Percentiles rank a stretch among this genome's conserved stretches.
These are phyloP conservation scores for Pyrenopolyporus hunteri DNA, from an alignment of 495 filamentous ascomycete genomes.

Conservation along the genomic window DNA sequence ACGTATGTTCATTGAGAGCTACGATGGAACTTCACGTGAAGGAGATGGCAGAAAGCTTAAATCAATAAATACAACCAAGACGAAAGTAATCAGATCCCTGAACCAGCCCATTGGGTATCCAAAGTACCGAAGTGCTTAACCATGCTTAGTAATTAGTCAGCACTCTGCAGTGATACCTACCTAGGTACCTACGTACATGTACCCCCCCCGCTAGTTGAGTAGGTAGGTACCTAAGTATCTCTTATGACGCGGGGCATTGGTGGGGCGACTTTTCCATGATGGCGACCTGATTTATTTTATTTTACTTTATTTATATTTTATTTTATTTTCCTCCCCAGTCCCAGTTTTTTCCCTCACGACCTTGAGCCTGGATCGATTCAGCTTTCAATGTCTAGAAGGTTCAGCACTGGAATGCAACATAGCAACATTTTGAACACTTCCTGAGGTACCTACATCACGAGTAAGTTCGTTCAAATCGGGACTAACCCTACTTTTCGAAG, in stretches of 20 bases:
- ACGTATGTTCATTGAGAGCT: no score
- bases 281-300: conserved; percentile 16
- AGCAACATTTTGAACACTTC: no score
- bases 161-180: neutral
- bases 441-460: conserved; percentile 21
- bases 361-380: neutral
- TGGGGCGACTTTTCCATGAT: conserved; percentile 29
- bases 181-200: neutral
- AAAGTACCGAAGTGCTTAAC: neutral
- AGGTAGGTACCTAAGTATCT: no score
- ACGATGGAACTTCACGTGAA: no score
- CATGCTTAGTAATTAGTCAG: neutral
- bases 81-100: conserved; percentile 12
- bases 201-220: no score
- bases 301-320: neutral
- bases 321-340: neutral
- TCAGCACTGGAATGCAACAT: conserved; percentile 25
- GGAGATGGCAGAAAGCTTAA: no score
- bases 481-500: neutral
- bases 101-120: conserved; percentile 11
- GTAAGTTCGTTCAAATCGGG: neutral
- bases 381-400: conserved; percentile 7
- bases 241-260: conserved; percentile 33
- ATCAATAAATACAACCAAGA: no score
- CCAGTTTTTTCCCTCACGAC: neutral